These are phyloP conservation scores for Gracilaria gracilis DNA, from an alignment of 23 red algal genomes.

Conservation along the genomic window DNA sequence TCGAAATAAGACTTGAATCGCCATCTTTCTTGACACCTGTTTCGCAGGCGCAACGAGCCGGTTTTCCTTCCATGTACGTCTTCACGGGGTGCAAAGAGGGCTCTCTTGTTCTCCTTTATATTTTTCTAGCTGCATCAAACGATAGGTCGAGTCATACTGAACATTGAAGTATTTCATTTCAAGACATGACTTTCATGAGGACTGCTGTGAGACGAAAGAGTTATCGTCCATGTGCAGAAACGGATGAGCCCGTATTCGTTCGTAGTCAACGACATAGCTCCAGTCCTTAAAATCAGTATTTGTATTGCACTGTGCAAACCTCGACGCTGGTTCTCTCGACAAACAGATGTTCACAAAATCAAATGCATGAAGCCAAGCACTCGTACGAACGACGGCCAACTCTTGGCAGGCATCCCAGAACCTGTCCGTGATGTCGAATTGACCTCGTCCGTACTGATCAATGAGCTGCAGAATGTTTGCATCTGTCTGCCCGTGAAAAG, in stretches of 20 bases:
- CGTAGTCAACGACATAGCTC: slow-evolving; percentile 44
- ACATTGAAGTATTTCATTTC: too few species aligned
- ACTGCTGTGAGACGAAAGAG: not conserved
- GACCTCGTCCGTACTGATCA: not conserved
- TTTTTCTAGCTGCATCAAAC: too few species aligned
- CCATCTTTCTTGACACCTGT: too few species aligned
- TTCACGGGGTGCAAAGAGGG: too few species aligned
- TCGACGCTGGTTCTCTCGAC: not conserved
- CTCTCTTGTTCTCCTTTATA: too few species aligned
- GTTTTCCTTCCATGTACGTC: too few species aligned
- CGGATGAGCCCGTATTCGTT: slow-evolving; percentile 16
- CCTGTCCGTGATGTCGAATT: not conserved
- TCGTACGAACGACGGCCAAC: not conserved
- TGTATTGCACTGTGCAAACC: slow-evolving; percentile 16
- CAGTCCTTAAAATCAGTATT: not conserved
- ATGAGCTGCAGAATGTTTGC: slow-evolving; percentile 17
- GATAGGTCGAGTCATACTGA: too few species aligned
- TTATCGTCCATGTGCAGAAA: not conserved
- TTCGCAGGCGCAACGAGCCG: too few species aligned
- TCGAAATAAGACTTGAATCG: too few species aligned
- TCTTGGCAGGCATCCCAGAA: slow-evolving; percentile 23
- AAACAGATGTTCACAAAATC: slow-evolving; percentile 44
- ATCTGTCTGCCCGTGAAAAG: slow-evolving; percentile 15
- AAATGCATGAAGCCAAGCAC: not conserved
- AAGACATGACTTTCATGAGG: not conserved